Conservation (phyloP, 176 grass and related monocot genomes). For the Saccharum officinarum region DNA sequence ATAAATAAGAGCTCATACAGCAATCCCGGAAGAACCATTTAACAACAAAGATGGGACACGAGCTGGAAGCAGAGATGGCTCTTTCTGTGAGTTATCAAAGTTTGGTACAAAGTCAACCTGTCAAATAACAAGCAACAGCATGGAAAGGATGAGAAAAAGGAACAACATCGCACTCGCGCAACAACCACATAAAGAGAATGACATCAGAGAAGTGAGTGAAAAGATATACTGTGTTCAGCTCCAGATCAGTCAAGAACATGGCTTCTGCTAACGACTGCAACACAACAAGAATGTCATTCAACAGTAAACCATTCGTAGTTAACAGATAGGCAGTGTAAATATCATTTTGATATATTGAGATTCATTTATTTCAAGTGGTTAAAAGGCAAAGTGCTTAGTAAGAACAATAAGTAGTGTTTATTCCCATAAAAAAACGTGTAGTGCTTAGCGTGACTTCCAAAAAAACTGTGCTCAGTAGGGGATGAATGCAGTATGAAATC, state of each 20-base stretch:
- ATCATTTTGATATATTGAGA: neutral
- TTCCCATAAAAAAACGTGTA: neutral
- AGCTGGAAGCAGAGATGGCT: constrained; percentile 88
- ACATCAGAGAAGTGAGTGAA: constrained; percentile 20
- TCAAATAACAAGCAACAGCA: constrained; percentile 33
- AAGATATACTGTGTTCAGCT: constrained; percentile 72
- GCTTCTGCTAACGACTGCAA: constrained; percentile 86
- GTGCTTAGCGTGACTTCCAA: neutral
- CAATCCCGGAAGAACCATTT: constrained; percentile 94
- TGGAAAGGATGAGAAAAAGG: constrained; percentile 29
- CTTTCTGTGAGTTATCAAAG: constrained; percentile 98
- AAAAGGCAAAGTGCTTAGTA: neutral
- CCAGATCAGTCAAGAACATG: constrained; percentile 96
- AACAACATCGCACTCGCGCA: neutral
- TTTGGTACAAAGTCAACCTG: constrained; percentile 88
- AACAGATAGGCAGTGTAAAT: neutral
- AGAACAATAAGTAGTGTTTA: neutral
- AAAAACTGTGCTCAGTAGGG: neutral
- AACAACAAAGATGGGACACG: constrained; percentile 86
- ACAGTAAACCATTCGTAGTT: neutral
- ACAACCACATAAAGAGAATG: neutral
- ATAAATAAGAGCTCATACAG: constrained; percentile 51
- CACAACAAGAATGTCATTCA: constrained; percentile 35
- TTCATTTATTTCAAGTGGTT: neutral
- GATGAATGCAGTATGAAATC: neutral